phyloP scores from a whole-genome alignment of 108 stramenopile species.

The Phaeodactylum tricornutum region DNA sequence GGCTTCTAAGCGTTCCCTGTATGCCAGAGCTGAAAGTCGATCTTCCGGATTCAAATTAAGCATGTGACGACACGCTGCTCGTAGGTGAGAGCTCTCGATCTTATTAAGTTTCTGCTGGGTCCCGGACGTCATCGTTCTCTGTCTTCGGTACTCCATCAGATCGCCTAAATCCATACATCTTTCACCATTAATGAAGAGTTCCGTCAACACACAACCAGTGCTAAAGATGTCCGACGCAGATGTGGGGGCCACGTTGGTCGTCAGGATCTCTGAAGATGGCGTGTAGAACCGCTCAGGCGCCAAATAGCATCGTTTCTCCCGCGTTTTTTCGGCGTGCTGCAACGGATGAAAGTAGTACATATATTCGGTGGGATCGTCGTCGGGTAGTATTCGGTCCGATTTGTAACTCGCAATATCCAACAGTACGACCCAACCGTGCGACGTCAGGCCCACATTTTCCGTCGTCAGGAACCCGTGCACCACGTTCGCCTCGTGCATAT shows the following conservation, averaged over 20 bases:
- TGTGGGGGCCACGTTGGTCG: too few relatives aligned
- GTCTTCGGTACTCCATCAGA: slow-evolving; percentile 72
- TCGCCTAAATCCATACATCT: slow-evolving; percentile 88
- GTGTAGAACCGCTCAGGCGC: slow-evolving; percentile 89
- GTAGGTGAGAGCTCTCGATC: slow-evolving; percentile 67
- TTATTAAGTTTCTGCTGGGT: slow-evolving; percentile 71
- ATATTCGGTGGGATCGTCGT: slow-evolving; percentile 90
- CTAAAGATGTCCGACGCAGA: slow-evolving; percentile 98
- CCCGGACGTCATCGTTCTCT: slow-evolving; percentile 14
- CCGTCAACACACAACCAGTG: slow-evolving; percentile 91
- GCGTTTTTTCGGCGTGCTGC: slow-evolving; percentile 9
- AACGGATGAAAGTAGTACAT: slow-evolving; percentile 83
- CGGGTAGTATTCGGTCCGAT: slow-evolving; percentile 74
- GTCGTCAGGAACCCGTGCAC: slow-evolving; percentile 92
- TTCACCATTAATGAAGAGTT: slow-evolving; percentile 90
- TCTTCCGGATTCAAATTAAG: slow-evolving; percentile 68
- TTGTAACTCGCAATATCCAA: slow-evolving; percentile 91
- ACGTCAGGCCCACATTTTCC: slow-evolving; percentile 89
- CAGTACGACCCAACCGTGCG: slow-evolving; percentile 86
- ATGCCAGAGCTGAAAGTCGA: slow-evolving; percentile 57
- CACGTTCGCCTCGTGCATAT: slow-evolving; percentile 67
- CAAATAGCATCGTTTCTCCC: slow-evolving; percentile 88
- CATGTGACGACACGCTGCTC: slow-evolving; percentile 84
- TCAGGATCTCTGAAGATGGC: slow-evolving; percentile 23
- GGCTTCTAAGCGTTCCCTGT: slow-evolving; percentile 55